phyloP scores from a whole-genome alignment of 768 basidiomycete species.

The Termitomyces sp. region DNA sequence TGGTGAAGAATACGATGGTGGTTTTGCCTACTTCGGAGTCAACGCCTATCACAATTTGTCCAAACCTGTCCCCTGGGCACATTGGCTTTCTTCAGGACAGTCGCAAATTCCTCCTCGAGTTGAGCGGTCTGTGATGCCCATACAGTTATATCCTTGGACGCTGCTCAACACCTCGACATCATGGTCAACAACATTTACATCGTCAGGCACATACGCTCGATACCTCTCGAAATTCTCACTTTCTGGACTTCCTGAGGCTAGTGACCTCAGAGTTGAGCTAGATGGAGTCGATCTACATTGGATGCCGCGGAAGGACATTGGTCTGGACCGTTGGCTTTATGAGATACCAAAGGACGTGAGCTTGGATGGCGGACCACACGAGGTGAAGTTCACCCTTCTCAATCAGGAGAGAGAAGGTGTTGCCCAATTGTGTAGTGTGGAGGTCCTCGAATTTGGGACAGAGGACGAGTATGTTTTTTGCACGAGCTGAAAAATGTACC shows the following conservation, averaged over 20 bases:
- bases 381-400: slow-evolving; percentile 55
- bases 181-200: slow-evolving; percentile 60
- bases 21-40: slow-evolving; percentile 67
- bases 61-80: slow-evolving; percentile 57
- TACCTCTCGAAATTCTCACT: slow-evolving; percentile 70
- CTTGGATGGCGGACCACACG: slow-evolving; percentile 53
- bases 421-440: slow-evolving; percentile 77
- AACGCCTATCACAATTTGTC: slow-evolving; percentile 53
- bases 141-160: slow-evolving; percentile 77
- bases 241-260: slow-evolving; percentile 58
- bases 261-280: slow-evolving; percentile 55
- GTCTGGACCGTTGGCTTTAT: slow-evolving; percentile 77
- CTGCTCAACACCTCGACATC: slow-evolving; percentile 59
- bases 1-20: slow-evolving; percentile 85
- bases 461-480: slow-evolving; percentile 37
- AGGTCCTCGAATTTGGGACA: slow-evolving; percentile 71
- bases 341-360: slow-evolving; percentile 45
- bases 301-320: slow-evolving; percentile 54
- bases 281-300: slow-evolving; percentile 63
- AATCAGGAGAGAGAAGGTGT: slow-evolving; percentile 45
- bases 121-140: slow-evolving; percentile 72
- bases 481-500: neutral
- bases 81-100: slow-evolving; percentile 57
- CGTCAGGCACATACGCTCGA: slow-evolving; percentile 61
- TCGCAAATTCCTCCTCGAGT: slow-evolving; percentile 36